phyloP scores from a whole-genome alignment of 2,329 filamentous ascomycete genomes.

The Akanthomyces uredinophilus region DNA sequence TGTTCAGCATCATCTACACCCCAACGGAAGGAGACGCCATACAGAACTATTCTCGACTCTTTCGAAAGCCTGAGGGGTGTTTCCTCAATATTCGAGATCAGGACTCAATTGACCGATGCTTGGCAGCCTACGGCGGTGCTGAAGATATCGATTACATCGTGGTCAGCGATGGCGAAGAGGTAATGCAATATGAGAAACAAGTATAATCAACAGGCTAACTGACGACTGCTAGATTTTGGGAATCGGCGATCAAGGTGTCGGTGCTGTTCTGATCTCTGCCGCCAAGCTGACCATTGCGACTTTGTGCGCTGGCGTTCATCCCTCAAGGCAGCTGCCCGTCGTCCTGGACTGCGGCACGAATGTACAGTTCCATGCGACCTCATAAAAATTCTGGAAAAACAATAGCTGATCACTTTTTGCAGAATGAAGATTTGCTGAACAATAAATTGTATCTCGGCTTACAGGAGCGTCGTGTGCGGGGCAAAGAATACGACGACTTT shows the following conservation, averaged over 20 bases:
- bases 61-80: conserved; percentile 73
- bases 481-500: conserved; percentile 70
- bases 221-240: conserved; percentile 56
- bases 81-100: conserved; percentile 70
- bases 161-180: conserved; percentile 62
- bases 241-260: conserved; percentile 84
- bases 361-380: conserved; percentile 10
- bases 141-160: conserved; percentile 87
- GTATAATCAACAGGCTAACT: background rate
- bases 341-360: conserved; percentile 83
- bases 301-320: conserved; percentile 80
- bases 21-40: conserved; percentile 89
- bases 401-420: background rate
- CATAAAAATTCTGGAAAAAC: background rate
- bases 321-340: conserved; percentile 70
- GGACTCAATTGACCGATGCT: conserved; percentile 58
- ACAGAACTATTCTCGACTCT: conserved; percentile 73
- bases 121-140: conserved; percentile 61
- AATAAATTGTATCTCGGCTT: conserved; percentile 79
- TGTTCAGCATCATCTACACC: conserved; percentile 88
- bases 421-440: conserved; percentile 64
- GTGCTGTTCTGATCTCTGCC: conserved; percentile 76
- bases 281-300: conserved; percentile 82
- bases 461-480: conserved; percentile 58
- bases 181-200: background rate